Base-by-base conservation (phyloP, 2,329 filamentous ascomycete genomes). In the Pezicula neosporulosa region DNA sequence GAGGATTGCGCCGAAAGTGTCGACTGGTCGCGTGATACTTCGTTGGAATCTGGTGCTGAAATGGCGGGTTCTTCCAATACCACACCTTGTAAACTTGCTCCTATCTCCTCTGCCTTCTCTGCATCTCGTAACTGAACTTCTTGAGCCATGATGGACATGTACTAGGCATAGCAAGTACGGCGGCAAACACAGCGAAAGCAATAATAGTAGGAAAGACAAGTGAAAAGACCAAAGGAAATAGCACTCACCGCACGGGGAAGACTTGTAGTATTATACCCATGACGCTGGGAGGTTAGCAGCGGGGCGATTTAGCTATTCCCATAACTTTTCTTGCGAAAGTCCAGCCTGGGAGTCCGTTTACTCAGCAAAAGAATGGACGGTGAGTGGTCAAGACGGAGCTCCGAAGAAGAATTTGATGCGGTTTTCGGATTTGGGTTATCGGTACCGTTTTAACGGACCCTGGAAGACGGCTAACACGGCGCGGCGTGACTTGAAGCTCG, bases 31-130 rank as follows among this genome's bases (percentile, higher is more conserved):
- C 16, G 47, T 28, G 47, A 43, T 3, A 15, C 13, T 15, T 47
- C 47, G n/a, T 33, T 48, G 24, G 43, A 27, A 21, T 47, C 24
- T 30, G 45, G 41, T 30, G 18, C 30, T 42, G 44, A 33, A 21
- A 41, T 44, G 16, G 49, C 41, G 47, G 47, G 4, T 24, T 56
- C 49, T 18, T 57, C 54, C 6, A 56, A 39, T 2, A 53, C 27
- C 16, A 55, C 42, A 30, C 52, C 54, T 51, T 54, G 59, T 6
- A 53, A n/a, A 38, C 45, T 51, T 15, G 52, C 51, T 27, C 46
- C 49, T 39, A 52, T 41, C 41, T 58, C 57, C 47, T 57, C 55
- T 45, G 49, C 53, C 18, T 58, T 59, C 38, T 56, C 61, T 48
- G 47, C 54, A 49, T 56, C 55, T 52, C 50, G 45, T 7, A 56